Base-by-base conservation (phyloP, 2,329 filamentous ascomycete genomes). In the Phyllosticta citrichinensis region DNA sequence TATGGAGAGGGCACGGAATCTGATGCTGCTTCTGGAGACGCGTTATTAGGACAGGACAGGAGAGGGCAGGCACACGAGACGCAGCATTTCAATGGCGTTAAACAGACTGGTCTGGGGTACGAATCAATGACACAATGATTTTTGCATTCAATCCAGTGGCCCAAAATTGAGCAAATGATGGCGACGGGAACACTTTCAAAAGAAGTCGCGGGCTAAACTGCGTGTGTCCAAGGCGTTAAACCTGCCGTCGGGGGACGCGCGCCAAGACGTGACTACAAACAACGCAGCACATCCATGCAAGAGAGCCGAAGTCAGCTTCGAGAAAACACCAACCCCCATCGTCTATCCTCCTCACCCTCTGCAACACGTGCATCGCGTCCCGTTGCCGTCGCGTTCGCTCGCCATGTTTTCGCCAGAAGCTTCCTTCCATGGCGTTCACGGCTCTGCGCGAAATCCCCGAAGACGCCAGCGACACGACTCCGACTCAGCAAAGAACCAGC, bases 381-480 rank as follows among this genome's bases (percentile, higher is more conserved):
- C 51, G 53, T 63, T 57, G 47, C 35, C 33, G 52, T 56, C 52
- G 51, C 27, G 56, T 24, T 56, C 66, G 64, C 63, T 33, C 64
- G 64, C 24, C 66, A 75, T 75, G 73, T 75, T 75, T 56, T 75
- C 73, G 4, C 70, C 72, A 22, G 73, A 75, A 62, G 68, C 70
- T 40, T 69, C 71, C 35, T 62, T 70, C 12, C 68, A 68, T 63
- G 72, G 69, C 67, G 67, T 69, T 59, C 73, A 73, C 64, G 65
- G 66, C 55, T 71, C 70, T 64, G 69, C 73, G 67, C 74, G 76
- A 63, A 79, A 79, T 64, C 76, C 76, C 50, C 73, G 75, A 63
- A 71, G 78, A 63, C 71, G 77, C 66, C 75, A 74, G 66, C 75
- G 77, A 69, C 73, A 75, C 61, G 75, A 77, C 64, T 75, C 75